Evolutionary conservation across 2,329 filamentous ascomycete genomes (phyloP).

Genomic region (Aspergillus fijiensis): DNA sequence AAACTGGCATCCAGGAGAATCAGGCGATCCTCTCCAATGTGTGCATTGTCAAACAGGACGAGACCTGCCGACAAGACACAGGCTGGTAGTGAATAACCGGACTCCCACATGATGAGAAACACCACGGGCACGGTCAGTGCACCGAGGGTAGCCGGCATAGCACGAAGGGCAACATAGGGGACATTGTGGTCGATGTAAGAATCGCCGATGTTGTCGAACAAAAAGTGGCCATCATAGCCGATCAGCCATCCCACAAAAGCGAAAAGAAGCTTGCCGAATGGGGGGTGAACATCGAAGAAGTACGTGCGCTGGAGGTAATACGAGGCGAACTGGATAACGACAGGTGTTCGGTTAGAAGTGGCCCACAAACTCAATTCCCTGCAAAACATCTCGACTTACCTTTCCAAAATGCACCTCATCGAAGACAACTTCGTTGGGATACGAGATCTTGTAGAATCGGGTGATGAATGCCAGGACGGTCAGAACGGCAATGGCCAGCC

Average conservation of each 20-base stretch:
- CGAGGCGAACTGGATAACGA: constrained; percentile 48
- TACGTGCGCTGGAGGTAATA: constrained; percentile 94
- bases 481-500: constrained; percentile 72
- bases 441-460: constrained; percentile 92
- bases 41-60: constrained; percentile 93
- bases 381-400: constrained; percentile 54
- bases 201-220: constrained; percentile 99
- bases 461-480: constrained; percentile 85
- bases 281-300: constrained; percentile 99
- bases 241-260: constrained; percentile 96
- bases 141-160: constrained; percentile 87
- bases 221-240: constrained; percentile 93
- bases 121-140: constrained; percentile 90
- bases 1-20: constrained; percentile 94
- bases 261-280: constrained; percentile 96
- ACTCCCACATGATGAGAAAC: constrained; percentile 99
- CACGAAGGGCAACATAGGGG: constrained; percentile 92
- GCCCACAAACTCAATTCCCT: not conserved
- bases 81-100: constrained; percentile 91
- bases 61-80: constrained; percentile 82
- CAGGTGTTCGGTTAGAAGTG: not conserved
- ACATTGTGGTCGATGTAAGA: constrained; percentile 97
- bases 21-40: constrained; percentile 92
- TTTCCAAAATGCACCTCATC: constrained; percentile 99
- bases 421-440: constrained; percentile 96